A percentile compares a stretch with the other conserved stretches of the same genome.
phyloP scores from a whole-genome alignment of 345 rosid species.

The Brassica rapa region DNA sequence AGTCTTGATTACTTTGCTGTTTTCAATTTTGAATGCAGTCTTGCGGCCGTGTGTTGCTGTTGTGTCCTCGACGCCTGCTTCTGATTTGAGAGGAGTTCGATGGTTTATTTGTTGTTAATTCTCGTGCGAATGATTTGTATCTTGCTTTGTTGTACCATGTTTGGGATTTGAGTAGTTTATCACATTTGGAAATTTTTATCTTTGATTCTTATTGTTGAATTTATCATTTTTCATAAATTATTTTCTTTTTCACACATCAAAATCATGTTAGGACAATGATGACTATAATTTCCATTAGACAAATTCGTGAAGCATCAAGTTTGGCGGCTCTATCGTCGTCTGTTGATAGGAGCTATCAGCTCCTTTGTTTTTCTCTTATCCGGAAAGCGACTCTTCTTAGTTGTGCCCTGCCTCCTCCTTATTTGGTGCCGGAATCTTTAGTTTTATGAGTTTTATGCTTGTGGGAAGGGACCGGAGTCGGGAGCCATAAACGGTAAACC shows the following conservation, averaged over 20 bases:
- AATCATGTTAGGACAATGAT: background rate
- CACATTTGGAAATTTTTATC: background rate
- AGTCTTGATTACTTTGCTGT: background rate
- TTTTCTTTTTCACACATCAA: background rate
- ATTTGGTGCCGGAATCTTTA: too few species aligned
- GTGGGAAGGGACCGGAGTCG: too few species aligned
- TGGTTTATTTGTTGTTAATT: background rate
- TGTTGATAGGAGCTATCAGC: too few species aligned
- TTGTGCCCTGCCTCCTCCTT: too few species aligned
- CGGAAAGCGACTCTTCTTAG: too few species aligned
- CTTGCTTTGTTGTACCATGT: background rate
- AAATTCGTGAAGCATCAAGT: too few species aligned
- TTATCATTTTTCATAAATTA: background rate
- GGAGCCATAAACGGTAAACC: too few species aligned
- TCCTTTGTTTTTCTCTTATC: too few species aligned
- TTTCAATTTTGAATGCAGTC: slow-evolving; percentile 22
- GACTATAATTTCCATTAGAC: background rate
- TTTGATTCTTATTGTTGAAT: background rate
- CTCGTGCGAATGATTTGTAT: background rate
- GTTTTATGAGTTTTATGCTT: too few species aligned
- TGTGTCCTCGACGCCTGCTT: slow-evolving; percentile 39
- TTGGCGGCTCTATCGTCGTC: too few species aligned
- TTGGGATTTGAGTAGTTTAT: slow-evolving; percentile 8
- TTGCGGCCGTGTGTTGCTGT: slow-evolving; percentile 43
- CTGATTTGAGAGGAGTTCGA: slow-evolving; percentile 21